Percentiles rank a stretch among this genome's conserved stretches.
phyloP scores from a whole-genome alignment of 2,329 filamentous ascomycete species.

The Parastagonospora nodorum region DNA sequence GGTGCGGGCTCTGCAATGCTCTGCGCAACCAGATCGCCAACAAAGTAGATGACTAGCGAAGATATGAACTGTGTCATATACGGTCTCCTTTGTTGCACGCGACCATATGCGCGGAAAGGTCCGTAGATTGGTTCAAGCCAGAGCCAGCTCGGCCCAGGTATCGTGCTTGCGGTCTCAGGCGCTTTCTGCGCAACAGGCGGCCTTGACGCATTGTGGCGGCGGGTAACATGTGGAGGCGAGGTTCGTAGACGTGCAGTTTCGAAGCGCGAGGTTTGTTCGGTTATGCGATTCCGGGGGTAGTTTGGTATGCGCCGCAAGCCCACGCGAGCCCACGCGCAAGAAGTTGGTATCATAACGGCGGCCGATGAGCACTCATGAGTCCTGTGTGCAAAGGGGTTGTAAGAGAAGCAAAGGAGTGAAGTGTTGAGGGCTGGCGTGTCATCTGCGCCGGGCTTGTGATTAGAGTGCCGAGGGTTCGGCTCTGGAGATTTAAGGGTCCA shows the following conservation, averaged over 20 bases:
- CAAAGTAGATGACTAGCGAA: conserved; percentile 77
- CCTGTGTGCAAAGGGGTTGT: conserved; percentile 1
- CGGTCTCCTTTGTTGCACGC: conserved; percentile 72
- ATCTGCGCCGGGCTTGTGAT: conserved; percentile 17
- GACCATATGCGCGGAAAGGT: conserved; percentile 64
- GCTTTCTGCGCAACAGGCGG: conserved; percentile 24
- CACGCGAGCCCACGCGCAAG: conserved; percentile 32
- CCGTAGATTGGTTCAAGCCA: conserved; percentile 54
- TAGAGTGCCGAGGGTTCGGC: conserved; percentile 26
- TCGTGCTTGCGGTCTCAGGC: conserved; percentile 31
- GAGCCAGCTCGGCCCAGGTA: conserved; percentile 52
- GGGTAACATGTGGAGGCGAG: conserved; percentile 14
- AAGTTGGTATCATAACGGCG: conserved; percentile 36
- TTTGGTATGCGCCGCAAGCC: conserved; percentile 31
- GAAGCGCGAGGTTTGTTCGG: conserved; percentile 4
- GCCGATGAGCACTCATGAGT: conserved; percentile 14
- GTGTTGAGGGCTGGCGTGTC: conserved; percentile 23
- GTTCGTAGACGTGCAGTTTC: conserved; percentile 13
- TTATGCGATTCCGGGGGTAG: conserved; percentile 10
- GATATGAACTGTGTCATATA: conserved; percentile 80
- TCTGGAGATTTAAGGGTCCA: conserved; percentile 11
- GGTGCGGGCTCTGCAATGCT: conserved; percentile 53
- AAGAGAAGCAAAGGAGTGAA: conserved; percentile 10
- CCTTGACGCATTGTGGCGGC: conserved; percentile 24
- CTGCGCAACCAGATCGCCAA: conserved; percentile 79